Percentiles rank a stretch among this genome's conserved stretches.
phyloP scores from a whole-genome alignment of 768 basidiomycete genomes.

The Brasilioporus rufonigricans region DNA sequence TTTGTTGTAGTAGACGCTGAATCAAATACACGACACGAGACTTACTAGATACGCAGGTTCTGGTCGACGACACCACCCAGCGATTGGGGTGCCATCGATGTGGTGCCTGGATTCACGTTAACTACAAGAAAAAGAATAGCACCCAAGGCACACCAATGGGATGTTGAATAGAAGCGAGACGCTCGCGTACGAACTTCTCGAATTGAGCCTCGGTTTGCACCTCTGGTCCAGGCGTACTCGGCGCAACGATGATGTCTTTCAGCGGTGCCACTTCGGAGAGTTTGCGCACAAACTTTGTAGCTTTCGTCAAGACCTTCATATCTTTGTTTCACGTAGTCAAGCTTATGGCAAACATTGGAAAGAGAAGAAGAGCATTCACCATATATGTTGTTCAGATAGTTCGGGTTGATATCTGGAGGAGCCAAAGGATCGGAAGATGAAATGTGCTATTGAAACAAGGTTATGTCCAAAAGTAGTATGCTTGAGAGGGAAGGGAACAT shows the following conservation, averaged over 20 bases:
- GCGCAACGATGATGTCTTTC: constrained; percentile 14
- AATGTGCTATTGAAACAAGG: constrained; percentile 8
- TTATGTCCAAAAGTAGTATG: neutral
- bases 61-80: constrained; percentile 19
- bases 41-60: constrained; percentile 17
- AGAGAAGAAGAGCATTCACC: neutral
- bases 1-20: neutral
- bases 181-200: constrained; percentile 6
- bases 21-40: neutral
- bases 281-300: constrained; percentile 8
- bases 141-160: constrained; percentile 9
- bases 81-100: constrained; percentile 19
- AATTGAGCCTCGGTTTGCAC: constrained; percentile 17
- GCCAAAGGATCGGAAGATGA: constrained; percentile 13
- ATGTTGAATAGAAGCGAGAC: neutral
- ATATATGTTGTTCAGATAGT: constrained; percentile 13
- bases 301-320: constrained; percentile 17
- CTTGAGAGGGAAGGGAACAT: neutral
- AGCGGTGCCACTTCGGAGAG: constrained; percentile 17
- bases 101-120: constrained; percentile 12
- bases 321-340: constrained; percentile 3
- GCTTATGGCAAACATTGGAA: neutral
- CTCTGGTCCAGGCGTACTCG: constrained; percentile 21
- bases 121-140: neutral
- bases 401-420: constrained; percentile 12